Conservation (phyloP, 2,329 filamentous ascomycete genomes). For the Xylariaceae sp. region DNA sequence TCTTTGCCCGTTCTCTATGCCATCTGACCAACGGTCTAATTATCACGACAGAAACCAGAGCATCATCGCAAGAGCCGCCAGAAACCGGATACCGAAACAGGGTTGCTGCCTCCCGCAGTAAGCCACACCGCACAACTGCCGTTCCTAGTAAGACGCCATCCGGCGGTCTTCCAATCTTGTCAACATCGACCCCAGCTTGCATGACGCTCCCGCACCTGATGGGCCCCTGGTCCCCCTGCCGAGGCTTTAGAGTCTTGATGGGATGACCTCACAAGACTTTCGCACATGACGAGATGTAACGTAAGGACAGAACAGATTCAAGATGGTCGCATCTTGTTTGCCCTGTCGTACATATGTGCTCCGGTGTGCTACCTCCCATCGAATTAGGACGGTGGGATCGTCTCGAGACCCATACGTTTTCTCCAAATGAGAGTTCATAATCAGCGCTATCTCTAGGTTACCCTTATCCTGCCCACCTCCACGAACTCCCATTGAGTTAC, state of each 20-base stretch:
- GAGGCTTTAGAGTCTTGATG: conserved; percentile 19
- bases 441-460: conserved; percentile 8
- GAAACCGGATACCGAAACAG: conserved; percentile 17
- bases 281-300: conserved; percentile 23
- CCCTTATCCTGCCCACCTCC: conserved; percentile 14
- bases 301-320: conserved; percentile 1
- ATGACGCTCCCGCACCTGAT: conserved; percentile 5
- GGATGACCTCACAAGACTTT: conserved; percentile 20
- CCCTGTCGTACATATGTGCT: conserved; percentile 3
- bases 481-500: too few species aligned
- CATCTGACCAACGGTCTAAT: background rate
- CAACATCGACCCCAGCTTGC: background rate
- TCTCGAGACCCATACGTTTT: background rate
- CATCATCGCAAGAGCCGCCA: conserved; percentile 9
- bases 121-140: conserved; percentile 28
- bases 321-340: background rate
- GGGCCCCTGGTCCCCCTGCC: conserved; percentile 11
- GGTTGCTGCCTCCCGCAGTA: background rate
- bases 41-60: background rate
- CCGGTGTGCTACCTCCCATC: background rate
- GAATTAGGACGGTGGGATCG: conserved; percentile 1
- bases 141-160: conserved; percentile 22
- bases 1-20: background rate
- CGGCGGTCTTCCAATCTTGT: conserved; percentile 14
- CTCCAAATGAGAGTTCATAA: background rate